Percentiles rank a stretch among this genome's conserved stretches.
phyloP scores from a whole-genome alignment of 352 stramenopile genomes.

The Globisporangium megalacanthum region DNA sequence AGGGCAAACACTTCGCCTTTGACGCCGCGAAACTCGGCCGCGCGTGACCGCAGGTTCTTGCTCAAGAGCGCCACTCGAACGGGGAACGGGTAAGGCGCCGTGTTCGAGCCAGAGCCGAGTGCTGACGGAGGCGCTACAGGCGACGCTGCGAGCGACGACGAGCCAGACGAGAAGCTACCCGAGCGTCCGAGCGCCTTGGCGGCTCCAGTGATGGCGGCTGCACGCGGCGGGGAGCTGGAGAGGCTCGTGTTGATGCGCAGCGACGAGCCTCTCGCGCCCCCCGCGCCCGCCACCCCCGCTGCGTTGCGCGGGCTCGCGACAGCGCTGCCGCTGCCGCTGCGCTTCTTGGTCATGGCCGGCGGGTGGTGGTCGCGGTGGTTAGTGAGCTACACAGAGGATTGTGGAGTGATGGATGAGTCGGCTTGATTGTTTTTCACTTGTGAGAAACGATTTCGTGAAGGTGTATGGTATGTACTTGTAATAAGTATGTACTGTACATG shows the following conservation, averaged over 20 bases:
- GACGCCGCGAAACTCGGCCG: constrained; percentile 41
- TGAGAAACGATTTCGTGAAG: too few species aligned
- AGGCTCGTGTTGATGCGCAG: constrained; percentile 16
- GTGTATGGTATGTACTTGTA: too few species aligned
- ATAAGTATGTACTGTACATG: too few species aligned
- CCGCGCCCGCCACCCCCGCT: neutral
- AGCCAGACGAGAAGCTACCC: constrained; percentile 14
- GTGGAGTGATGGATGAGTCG: neutral
- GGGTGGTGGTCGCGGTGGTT: neutral
- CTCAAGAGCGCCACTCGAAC: constrained; percentile 54
- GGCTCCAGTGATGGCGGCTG: neutral
- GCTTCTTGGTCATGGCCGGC: constrained; percentile 15
- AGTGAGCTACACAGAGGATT: neutral
- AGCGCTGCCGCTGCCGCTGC: constrained; percentile 7
- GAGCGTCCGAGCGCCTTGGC: constrained; percentile 7
- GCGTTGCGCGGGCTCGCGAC: neutral
- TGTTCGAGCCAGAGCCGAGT: neutral
- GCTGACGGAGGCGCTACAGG: constrained; percentile 17
- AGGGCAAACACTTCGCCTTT: constrained; percentile 59
- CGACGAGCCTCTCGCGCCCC: neutral
- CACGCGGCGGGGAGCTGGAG: constrained; percentile 3
- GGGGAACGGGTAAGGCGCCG: constrained; percentile 22
- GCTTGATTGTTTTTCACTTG: neutral
- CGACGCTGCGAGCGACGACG: constrained; percentile 14
- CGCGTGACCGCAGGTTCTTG: constrained; percentile 46